Evolutionary conservation across 495 filamentous ascomycete genomes (phyloP).

Genomic region (Tuber borchii): DNA sequence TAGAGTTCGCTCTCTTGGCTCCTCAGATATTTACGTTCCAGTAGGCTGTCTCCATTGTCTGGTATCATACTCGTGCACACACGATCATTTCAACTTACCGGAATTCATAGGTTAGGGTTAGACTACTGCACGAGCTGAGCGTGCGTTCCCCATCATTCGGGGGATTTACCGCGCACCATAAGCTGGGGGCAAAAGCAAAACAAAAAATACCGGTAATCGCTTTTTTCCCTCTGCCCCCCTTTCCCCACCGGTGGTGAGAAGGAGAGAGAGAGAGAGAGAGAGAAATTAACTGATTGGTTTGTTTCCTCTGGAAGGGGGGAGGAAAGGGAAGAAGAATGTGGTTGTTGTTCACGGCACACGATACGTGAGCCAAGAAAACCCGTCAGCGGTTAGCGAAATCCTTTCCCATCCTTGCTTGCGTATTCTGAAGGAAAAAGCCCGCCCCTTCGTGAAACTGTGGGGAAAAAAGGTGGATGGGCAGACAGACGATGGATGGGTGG

Average conservation of each 20-base stretch:
- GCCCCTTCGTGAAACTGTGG: conserved; percentile 34
- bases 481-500: conserved; percentile 14
- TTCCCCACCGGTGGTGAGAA: too few relatives aligned
- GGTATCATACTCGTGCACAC: not conserved
- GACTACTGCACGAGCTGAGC: conserved; percentile 2
- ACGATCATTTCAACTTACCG: not conserved
- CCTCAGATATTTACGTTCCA: not conserved
- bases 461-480: conserved; percentile 17
- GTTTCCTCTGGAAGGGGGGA: conserved; percentile 1
- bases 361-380: conserved; percentile 35
- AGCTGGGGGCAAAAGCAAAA: not conserved
- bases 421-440: not conserved
- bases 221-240: too few relatives aligned
- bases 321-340: not conserved
- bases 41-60: not conserved
- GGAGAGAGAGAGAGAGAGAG: too few relatives aligned
- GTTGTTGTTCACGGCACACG: conserved; percentile 18
- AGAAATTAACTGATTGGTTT: too few relatives aligned
- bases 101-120: conserved; percentile 25
- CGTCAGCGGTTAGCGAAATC: conserved; percentile 40
- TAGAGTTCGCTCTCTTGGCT: too few relatives aligned
- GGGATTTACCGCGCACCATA: conserved; percentile 22
- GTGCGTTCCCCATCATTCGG: conserved; percentile 24
- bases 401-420: conserved; percentile 21
- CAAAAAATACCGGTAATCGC: not conserved